These are phyloP conservation scores for Catharanthus roseus DNA, from an alignment of 257 asterid species.

Conservation along the genomic window DNA sequence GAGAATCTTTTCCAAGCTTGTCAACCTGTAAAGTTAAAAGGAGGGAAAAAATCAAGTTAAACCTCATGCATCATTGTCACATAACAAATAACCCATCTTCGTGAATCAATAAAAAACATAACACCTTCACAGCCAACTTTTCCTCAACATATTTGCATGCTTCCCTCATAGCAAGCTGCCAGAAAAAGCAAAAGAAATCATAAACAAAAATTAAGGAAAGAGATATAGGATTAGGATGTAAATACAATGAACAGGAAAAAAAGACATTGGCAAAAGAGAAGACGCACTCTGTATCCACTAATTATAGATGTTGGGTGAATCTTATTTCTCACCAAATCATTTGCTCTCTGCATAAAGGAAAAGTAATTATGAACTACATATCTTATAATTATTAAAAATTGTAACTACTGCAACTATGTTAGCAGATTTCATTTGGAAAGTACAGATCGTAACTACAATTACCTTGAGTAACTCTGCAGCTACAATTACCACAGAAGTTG, in stretches of 20 bases:
- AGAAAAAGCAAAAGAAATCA: conserved; percentile 17
- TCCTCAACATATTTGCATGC: conserved; percentile 97
- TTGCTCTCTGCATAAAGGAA: conserved; percentile 72
- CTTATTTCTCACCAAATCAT: conserved; percentile 90
- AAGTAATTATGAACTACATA: not conserved
- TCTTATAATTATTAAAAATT: not conserved
- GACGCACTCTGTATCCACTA: conserved; percentile 85
- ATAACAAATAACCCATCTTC: not conserved
- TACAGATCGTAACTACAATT: conserved; percentile 2
- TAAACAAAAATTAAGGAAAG: not conserved
- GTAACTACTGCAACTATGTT: not conserved
- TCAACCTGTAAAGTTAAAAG: conserved; percentile 56
- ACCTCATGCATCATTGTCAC: not conserved
- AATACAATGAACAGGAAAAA: not conserved
- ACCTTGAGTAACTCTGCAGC: conserved; percentile 99
- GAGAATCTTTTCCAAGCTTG: conserved; percentile 88
- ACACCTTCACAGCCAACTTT: conserved; percentile 81
- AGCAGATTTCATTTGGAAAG: not conserved
- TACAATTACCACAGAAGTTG: conserved; percentile 90
- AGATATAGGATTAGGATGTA: not conserved
- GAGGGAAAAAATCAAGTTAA: not conserved
- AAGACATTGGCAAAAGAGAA: not conserved
- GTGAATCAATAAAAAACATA: not conserved
- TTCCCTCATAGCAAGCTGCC: conserved; percentile 98
- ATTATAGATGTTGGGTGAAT: conserved; percentile 94